These are phyloP conservation scores for Aspergillus phoenicis DNA, from an alignment of 2,329 filamentous ascomycete species.

Conservation along the genomic window DNA sequence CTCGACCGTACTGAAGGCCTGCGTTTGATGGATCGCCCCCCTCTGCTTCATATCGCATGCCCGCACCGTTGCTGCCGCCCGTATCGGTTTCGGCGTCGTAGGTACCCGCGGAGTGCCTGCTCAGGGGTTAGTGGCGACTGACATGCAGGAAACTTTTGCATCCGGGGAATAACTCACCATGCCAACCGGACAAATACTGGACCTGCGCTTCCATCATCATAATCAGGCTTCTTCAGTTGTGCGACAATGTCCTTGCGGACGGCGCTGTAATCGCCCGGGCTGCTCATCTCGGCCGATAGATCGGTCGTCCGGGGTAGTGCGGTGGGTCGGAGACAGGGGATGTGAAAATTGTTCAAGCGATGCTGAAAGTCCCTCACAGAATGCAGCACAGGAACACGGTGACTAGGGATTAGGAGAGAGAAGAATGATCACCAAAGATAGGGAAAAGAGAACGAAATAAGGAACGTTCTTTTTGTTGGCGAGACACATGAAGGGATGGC, in stretches of 20 bases:
- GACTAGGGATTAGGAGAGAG: not conserved
- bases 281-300: constrained; percentile 41
- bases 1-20: constrained; percentile 64
- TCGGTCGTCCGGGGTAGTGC: constrained; percentile 16
- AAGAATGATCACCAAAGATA: constrained; percentile 14
- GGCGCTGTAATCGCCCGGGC: constrained; percentile 45
- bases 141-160: not conserved
- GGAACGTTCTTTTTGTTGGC: constrained; percentile 25
- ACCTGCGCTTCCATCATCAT: constrained; percentile 66
- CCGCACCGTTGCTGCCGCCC: constrained; percentile 65
- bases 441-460: constrained; percentile 9
- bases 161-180: constrained; percentile 49
- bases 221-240: constrained; percentile 61
- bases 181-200: constrained; percentile 66
- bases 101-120: constrained; percentile 65
- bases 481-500: constrained; percentile 31
- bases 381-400: not conserved
- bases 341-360: not conserved
- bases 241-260: constrained; percentile 58
- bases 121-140: constrained; percentile 6
- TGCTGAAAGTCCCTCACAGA: not conserved
- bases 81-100: constrained; percentile 63
- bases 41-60: constrained; percentile 67
- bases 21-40: constrained; percentile 67
- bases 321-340: constrained; percentile 6